Conservation (phyloP, 176 grass and related monocot species). For the Ensete ventricosum region DNA sequence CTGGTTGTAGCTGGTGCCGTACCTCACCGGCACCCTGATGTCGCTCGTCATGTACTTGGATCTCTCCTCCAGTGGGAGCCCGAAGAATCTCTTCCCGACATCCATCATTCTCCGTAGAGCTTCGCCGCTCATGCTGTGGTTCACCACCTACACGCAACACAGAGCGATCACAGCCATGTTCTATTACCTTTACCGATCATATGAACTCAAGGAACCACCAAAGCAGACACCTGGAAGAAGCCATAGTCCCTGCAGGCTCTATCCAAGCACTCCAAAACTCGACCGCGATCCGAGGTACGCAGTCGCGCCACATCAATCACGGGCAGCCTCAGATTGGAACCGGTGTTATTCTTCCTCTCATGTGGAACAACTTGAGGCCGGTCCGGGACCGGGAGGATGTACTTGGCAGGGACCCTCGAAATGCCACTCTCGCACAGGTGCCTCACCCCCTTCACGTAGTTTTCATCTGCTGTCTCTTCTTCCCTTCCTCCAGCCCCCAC, state of each 20-base stretch:
- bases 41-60: slow-evolving; percentile 62
- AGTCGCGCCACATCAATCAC: slow-evolving; percentile 52
- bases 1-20: slow-evolving; percentile 99
- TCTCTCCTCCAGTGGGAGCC: slow-evolving; percentile 42
- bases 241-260: slow-evolving; percentile 58
- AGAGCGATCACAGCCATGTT: background rate
- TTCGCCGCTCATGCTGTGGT: slow-evolving; percentile 35
- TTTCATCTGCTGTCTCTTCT: background rate
- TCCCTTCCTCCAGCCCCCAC: background rate
- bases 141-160: slow-evolving; percentile 42
- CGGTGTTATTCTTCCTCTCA: background rate
- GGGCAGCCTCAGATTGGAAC: slow-evolving; percentile 30
- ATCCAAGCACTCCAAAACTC: slow-evolving; percentile 36
- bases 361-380: slow-evolving; percentile 24
- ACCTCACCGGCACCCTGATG: slow-evolving; percentile 38
- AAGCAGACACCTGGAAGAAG: slow-evolving; percentile 60
- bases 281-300: slow-evolving; percentile 32
- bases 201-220: too few relatives aligned
- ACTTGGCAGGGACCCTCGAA: slow-evolving; percentile 35
- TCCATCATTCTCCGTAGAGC: slow-evolving; percentile 29
- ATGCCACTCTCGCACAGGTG: slow-evolving; percentile 58
- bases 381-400: slow-evolving; percentile 46
- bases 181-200: background rate
- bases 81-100: slow-evolving; percentile 67
- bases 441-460: slow-evolving; percentile 43